Conservation (phyloP, 257 asterid genomes). For the Lavandula angustifolia region DNA sequence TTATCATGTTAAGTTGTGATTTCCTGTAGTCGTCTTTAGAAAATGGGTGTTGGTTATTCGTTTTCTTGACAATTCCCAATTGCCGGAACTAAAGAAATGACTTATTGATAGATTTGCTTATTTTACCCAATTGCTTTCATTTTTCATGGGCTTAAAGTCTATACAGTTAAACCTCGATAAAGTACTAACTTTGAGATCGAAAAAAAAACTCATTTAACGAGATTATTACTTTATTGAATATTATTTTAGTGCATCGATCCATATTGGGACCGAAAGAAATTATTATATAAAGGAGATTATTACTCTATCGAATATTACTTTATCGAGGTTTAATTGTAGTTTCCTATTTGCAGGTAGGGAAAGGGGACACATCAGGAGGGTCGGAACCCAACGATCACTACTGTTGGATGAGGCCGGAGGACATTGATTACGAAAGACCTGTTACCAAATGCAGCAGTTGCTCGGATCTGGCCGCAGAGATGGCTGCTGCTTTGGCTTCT, state of each 20-base stretch:
- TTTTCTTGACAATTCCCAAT: not conserved
- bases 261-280: no score
- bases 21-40: not conserved
- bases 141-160: conserved; percentile 4
- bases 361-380: conserved; percentile 75
- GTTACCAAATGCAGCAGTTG: conserved; percentile 63
- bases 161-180: no score
- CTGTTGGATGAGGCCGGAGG: conserved; percentile 97
- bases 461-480: conserved; percentile 92
- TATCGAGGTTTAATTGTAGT: no score
- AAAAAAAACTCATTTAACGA: no score
- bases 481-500: conserved; percentile 98
- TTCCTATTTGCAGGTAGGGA: conserved; percentile 63
- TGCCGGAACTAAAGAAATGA: not conserved
- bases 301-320: no score
- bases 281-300: no score
- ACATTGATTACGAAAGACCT: conserved; percentile 75
- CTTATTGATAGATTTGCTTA: conserved; percentile 3
- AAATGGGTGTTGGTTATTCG: not conserved
- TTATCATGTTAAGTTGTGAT: not conserved
- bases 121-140: not conserved
- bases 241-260: no score
- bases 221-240: no score
- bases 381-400: conserved; percentile 72
- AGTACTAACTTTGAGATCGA: no score